A percentile compares a stretch with the other conserved stretches of the same genome.
These are phyloP conservation scores for Coelastrella sp. DNA, from an alignment of 139 green algal genomes.

Conservation along the genomic window DNA sequence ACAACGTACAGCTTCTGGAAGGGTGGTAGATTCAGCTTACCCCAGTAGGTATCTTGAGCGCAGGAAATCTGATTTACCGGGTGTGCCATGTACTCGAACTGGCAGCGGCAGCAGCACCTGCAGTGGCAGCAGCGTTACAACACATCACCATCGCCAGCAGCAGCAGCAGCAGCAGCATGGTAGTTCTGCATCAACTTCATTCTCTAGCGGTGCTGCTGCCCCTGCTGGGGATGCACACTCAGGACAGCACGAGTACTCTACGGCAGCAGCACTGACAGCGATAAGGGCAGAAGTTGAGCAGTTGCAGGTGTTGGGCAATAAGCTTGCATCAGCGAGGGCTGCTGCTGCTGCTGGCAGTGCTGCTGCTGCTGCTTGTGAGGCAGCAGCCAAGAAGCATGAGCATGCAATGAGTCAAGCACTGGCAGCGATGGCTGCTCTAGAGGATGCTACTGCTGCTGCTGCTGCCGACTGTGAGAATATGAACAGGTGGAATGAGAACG, in stretches of 20 bases:
- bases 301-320: not conserved
- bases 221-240: too few species aligned
- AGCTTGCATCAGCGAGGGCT: not conserved
- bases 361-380: conserved; percentile 13
- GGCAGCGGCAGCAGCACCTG: not conserved
- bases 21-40: too few species aligned
- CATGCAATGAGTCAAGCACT: not conserved
- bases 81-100: not conserved
- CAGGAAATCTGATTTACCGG: not conserved
- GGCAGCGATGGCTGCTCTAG: not conserved
- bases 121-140: not conserved
- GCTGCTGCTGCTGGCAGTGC: conserved; percentile 2
- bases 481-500: not conserved
- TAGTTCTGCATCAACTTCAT: not conserved
- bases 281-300: not conserved
- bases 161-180: not conserved
- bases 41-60: not conserved
- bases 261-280: conserved; percentile 2
- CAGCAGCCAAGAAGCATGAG: not conserved
- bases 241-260: too few species aligned
- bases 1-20: too few species aligned
- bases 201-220: too few species aligned
- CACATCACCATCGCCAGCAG: not conserved
- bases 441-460: conserved; percentile 3
- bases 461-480: not conserved